Evolutionary conservation across 2,329 filamentous ascomycete genomes (phyloP).

Genomic region (Fusarium sp.): DNA sequence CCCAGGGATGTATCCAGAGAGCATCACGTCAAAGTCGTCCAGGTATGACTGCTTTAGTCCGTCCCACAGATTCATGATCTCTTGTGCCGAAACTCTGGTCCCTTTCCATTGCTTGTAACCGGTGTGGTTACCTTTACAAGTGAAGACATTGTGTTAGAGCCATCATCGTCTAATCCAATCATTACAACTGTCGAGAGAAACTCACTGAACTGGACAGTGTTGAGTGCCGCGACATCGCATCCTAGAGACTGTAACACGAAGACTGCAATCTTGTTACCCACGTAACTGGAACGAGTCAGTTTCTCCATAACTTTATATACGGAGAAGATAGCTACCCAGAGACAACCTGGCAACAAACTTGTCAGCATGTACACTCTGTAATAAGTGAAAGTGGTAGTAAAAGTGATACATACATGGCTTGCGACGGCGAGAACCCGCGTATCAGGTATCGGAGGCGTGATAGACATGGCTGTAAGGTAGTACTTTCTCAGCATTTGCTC

Average conservation of each 20-base stretch:
- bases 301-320: not conserved
- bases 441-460: constrained; percentile 58
- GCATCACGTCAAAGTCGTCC: constrained; percentile 90
- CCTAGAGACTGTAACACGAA: constrained; percentile 94
- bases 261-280: constrained; percentile 96
- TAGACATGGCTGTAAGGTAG: constrained; percentile 33
- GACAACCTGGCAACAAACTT: constrained; percentile 39
- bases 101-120: constrained; percentile 92
- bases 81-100: constrained; percentile 80
- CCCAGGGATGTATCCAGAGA: constrained; percentile 93
- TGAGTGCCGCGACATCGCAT: constrained; percentile 92
- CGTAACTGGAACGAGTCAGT: constrained; percentile 72
- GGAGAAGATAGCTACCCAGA: constrained; percentile 39
- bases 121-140: constrained; percentile 85
- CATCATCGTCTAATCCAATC: not conserved
- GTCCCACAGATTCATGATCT: constrained; percentile 85
- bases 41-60: constrained; percentile 86
- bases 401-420: constrained; percentile 89
- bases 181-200: constrained; percentile 17
- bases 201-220: constrained; percentile 97
- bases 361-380: constrained; percentile 20
- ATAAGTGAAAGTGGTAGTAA: not conserved
- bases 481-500: not conserved
- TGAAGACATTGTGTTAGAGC: constrained; percentile 10
- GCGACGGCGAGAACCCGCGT: constrained; percentile 84